Evolutionary conservation across 2,329 filamentous ascomycete species (phyloP), one percentile per base, ranked within the genome.

Genomic region (Penicillium carneum): DNA sequence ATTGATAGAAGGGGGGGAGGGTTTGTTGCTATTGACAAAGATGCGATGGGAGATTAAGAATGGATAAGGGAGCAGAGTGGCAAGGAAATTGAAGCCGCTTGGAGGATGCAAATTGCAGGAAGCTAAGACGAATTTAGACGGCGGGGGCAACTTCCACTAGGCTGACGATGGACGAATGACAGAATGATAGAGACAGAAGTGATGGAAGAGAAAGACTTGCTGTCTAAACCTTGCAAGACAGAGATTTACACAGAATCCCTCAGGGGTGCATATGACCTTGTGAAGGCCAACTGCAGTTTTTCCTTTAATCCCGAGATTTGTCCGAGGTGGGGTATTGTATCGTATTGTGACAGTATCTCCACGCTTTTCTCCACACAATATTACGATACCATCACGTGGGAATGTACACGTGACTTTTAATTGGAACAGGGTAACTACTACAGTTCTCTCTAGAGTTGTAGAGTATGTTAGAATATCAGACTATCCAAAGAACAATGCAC

Each of bases 291-390:
- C 16, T 33, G 23, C 56, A 51, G 26, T 26, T 59, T 52, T 50
- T 39, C 50, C 31, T 34, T 51, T 23, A 54, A 65, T 58, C 53
- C 65, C 64, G 66, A 69, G 45, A 55, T 69, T 70, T 69, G 61
- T 58, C 68, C 68, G 61, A 9, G 9, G 6, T 31, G 29, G 9
- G n/a, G 39, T 52, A 55, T 31, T 47, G 31, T n/a, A 34, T 10
- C 26, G 63, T 69, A 69, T 57, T 48, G 33, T 31, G 10, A 57
- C 48, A 4, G 68, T 69, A 70, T 70, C 65, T 68, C 66, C 67
- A 68, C 59, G 52, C 20, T 16, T 61, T 57, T 62, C 67, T 67
- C 65, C 63, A 62, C 51, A 68, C 62, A 6, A 62, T 63, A 55
- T 34, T 54, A 45, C 51, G 14, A 5, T 36, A 36, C 6, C 6